phyloP scores from a whole-genome alignment of 768 basidiomycete species.

The Suillus spraguei region DNA sequence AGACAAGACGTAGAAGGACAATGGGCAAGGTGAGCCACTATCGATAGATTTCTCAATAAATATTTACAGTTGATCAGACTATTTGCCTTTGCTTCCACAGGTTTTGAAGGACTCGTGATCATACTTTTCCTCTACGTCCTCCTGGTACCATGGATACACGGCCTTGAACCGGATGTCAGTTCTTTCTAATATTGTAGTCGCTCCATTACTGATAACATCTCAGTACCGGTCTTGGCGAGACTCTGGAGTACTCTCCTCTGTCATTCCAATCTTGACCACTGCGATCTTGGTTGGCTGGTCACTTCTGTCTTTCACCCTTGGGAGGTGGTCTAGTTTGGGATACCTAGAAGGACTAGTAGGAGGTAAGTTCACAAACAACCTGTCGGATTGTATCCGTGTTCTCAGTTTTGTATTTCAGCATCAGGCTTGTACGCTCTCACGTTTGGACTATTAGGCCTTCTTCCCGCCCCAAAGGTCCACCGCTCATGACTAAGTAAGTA shows the following conservation, averaged over 20 bases:
- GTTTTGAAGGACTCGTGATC: conserved; percentile 61
- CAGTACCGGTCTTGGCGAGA: conserved; percentile 78
- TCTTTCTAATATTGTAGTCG: background rate
- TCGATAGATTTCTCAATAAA: too few species aligned
- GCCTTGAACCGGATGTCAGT: conserved; percentile 71
- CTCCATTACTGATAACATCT: background rate
- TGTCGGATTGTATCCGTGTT: background rate
- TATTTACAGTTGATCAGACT: conserved; percentile 38
- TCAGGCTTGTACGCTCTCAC: conserved; percentile 68
- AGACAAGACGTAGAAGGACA: conserved; percentile 38
- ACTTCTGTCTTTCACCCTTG: conserved; percentile 59
- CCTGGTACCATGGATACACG: conserved; percentile 64
- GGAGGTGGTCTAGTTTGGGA: conserved; percentile 68
- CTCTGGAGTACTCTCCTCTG: conserved; percentile 65
- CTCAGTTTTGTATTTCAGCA: conserved; percentile 42
- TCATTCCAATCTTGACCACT: conserved; percentile 70
- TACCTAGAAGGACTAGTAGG: conserved; percentile 65
- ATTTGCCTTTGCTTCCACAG: conserved; percentile 54
- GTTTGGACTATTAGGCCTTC: conserved; percentile 75
- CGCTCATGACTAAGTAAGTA: conserved; percentile 28
- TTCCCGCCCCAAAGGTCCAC: conserved; percentile 65
- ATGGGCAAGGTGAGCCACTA: conserved; percentile 51
- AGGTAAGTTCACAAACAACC: conserved; percentile 41
- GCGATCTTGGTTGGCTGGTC: conserved; percentile 75
- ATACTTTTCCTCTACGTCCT: conserved; percentile 74